These are phyloP conservation scores for Cyclostephanos invisitatus DNA, from an alignment of 108 stramenopile species.

Conservation along the genomic window DNA sequence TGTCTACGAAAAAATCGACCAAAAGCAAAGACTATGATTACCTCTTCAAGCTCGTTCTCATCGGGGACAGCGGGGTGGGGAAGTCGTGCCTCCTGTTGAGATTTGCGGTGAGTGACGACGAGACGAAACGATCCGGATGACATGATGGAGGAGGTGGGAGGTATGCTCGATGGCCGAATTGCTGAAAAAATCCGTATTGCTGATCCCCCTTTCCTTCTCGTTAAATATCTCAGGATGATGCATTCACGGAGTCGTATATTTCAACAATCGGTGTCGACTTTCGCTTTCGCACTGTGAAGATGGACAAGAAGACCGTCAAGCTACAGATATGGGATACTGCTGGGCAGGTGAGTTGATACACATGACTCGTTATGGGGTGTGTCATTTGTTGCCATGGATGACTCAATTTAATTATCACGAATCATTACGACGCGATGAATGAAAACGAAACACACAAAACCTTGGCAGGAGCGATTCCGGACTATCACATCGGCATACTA, in stretches of 20 bases:
- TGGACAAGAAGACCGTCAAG: constrained; percentile 91
- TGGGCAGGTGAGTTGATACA: constrained; percentile 62
- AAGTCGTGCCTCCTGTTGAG: constrained; percentile 97
- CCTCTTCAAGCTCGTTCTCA: constrained; percentile 97
- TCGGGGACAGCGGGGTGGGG: constrained; percentile 98
- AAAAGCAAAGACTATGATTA: constrained; percentile 89
- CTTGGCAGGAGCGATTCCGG: constrained; percentile 91
- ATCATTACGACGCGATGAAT: constrained; percentile 1
- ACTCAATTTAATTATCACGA: not conserved
- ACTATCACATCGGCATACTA: constrained; percentile 96
- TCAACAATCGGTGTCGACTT: constrained; percentile 99
- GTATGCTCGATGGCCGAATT: not conserved
- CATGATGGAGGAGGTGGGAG: not conserved
- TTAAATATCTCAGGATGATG: constrained; percentile 79
- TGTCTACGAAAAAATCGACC: constrained; percentile 36
- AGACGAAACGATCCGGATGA: not conserved
- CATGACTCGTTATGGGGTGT: not conserved
- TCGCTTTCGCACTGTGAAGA: constrained; percentile 96
- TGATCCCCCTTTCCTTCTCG: not conserved
- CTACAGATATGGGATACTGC: constrained; percentile 89
- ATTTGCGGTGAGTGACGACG: constrained; percentile 83
- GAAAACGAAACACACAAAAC: not conserved
- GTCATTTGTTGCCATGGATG: not conserved
- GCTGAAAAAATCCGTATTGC: not conserved
- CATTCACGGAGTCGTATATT: constrained; percentile 98